phyloP scores from a whole-genome alignment of 1,139 yeast genomes.

The Suhomyces chickasaworum region DNA sequence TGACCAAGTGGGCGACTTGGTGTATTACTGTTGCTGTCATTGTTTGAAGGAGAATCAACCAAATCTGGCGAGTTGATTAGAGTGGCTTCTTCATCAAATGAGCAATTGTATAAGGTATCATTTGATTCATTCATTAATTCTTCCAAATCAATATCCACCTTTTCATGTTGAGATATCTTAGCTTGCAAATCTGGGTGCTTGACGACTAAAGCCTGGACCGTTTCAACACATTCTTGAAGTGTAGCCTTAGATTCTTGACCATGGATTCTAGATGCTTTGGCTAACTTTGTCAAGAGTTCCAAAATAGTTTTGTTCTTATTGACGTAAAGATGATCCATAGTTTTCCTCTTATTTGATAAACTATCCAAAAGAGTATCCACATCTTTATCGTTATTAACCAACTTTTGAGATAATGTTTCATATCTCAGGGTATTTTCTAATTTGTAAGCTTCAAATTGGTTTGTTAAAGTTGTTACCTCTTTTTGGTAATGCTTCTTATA shows the following conservation, averaged over 20 bases:
- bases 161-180: constrained; percentile 31
- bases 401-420: constrained; percentile 29
- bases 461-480: constrained; percentile 32
- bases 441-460: constrained; percentile 42
- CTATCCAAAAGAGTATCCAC: constrained; percentile 47
- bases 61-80: constrained; percentile 32
- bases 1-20: constrained; percentile 15
- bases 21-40: constrained; percentile 12
- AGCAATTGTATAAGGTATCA: constrained; percentile 34
- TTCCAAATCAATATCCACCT: constrained; percentile 37
- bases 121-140: constrained; percentile 38
- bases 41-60: constrained; percentile 15
- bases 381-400: constrained; percentile 46
- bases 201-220: constrained; percentile 31
- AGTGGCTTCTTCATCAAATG: constrained; percentile 43
- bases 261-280: constrained; percentile 48
- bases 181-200: constrained; percentile 43
- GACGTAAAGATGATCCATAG: constrained; percentile 48
- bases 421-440: constrained; percentile 35
- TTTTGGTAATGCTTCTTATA: constrained; percentile 54
- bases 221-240: constrained; percentile 36
- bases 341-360: constrained; percentile 41
- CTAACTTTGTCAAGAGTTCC: constrained; percentile 46
- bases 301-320: constrained; percentile 50
- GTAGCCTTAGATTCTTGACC: constrained; percentile 48